A percentile compares a stretch with the other conserved stretches of the same genome.
phyloP scores from a whole-genome alignment of 2,329 filamentous ascomycete genomes.

The Parafenestella ontariensis region DNA sequence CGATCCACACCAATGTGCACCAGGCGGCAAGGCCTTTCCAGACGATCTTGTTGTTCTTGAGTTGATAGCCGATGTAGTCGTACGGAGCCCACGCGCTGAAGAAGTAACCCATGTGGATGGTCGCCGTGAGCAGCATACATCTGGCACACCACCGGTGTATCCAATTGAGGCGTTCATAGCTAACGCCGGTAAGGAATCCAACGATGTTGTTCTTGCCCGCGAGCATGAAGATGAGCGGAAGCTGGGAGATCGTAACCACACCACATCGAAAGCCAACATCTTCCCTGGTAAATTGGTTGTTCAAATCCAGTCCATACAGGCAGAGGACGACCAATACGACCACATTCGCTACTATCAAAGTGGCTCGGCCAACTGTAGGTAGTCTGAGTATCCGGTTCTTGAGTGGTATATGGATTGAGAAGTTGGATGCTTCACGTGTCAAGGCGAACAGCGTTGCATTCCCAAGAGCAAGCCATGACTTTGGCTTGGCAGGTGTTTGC shows the following conservation, averaged over 20 bases:
- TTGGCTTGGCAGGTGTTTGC: constrained; percentile 61
- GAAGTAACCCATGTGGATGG: constrained; percentile 74
- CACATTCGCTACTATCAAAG: constrained; percentile 56
- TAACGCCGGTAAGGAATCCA: constrained; percentile 67
- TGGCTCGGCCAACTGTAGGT: constrained; percentile 48
- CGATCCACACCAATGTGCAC: constrained; percentile 70
- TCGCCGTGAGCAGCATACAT: constrained; percentile 71
- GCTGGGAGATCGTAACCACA: constrained; percentile 60
- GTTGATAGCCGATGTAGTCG: constrained; percentile 65
- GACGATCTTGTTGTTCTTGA: constrained; percentile 68
- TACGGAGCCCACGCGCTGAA: constrained; percentile 62
- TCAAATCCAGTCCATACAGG: constrained; percentile 62
- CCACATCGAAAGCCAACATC: constrained; percentile 64
- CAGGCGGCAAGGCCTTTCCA: constrained; percentile 73
- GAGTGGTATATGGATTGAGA: constrained; percentile 48
- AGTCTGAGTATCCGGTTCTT: constrained; percentile 47
- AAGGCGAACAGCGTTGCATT: constrained; percentile 63
- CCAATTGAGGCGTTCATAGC: constrained; percentile 76
- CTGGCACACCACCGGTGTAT: constrained; percentile 75
- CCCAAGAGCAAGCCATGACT: constrained; percentile 53
- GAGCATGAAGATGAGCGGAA: constrained; percentile 64
- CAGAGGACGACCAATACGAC: constrained; percentile 62
- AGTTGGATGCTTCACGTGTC: constrained; percentile 61
- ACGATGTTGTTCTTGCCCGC: constrained; percentile 65
- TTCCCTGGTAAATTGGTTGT: constrained; percentile 60